phyloP scores from a whole-genome alignment of 2,329 filamentous ascomycete genomes.

The Fusarium paranaense region DNA sequence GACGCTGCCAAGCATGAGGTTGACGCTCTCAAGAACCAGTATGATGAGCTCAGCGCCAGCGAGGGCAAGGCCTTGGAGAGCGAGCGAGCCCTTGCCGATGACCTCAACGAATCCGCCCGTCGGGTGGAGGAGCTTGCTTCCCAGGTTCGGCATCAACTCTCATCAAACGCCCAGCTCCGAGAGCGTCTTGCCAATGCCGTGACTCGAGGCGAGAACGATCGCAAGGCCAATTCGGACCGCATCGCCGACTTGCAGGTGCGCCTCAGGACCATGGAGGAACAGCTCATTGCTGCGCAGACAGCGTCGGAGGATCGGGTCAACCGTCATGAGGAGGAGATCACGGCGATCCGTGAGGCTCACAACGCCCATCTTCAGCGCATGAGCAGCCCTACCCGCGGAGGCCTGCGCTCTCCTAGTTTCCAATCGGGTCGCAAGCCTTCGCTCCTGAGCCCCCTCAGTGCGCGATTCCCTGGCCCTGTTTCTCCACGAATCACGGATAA shows the following conservation, averaged over 20 bases:
- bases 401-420: constrained; percentile 48
- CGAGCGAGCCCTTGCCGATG: constrained; percentile 73
- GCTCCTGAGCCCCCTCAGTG: constrained; percentile 51
- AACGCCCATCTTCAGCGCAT: constrained; percentile 82
- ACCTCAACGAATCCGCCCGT: constrained; percentile 78
- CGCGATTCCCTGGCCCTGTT: constrained; percentile 47
- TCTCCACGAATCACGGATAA: constrained; percentile 64
- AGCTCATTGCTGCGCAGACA: constrained; percentile 84
- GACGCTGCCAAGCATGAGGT: constrained; percentile 78
- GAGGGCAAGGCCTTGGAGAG: constrained; percentile 69
- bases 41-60: constrained; percentile 66
- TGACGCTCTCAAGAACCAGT: constrained; percentile 69
- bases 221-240: constrained; percentile 80
- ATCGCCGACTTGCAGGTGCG: constrained; percentile 87
- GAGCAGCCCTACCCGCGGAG: constrained; percentile 58
- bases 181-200: constrained; percentile 83
- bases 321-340: constrained; percentile 88
- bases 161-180: constrained; percentile 81
- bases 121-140: constrained; percentile 83
- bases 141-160: constrained; percentile 83
- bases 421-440: constrained; percentile 48
- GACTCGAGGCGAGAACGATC: constrained; percentile 84
- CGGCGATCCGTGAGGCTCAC: constrained; percentile 79
- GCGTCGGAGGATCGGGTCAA: constrained; percentile 86
- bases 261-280: constrained; percentile 85